These are phyloP conservation scores for Aurifilum marmelostoma DNA, from an alignment of 2,329 filamentous ascomycete genomes.

Conservation along the genomic window DNA sequence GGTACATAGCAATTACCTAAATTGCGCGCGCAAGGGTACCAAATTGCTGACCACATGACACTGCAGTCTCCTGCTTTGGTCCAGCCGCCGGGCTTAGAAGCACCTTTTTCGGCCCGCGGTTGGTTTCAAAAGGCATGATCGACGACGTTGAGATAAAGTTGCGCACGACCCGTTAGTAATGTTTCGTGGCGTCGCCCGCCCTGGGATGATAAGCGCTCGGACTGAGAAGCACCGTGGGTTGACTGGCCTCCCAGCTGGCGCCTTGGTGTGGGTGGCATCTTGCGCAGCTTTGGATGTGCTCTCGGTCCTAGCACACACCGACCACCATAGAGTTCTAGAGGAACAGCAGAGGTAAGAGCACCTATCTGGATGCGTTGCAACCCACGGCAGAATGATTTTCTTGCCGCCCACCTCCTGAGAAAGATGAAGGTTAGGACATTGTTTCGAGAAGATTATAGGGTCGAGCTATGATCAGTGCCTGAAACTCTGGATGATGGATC, in stretches of 20 bases:
- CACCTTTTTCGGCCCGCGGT: background rate
- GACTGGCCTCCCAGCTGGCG: background rate
- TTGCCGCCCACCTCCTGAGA: background rate
- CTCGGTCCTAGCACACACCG: background rate
- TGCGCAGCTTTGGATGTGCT: background rate
- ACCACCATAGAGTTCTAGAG: no score
- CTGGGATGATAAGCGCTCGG: conserved; percentile 1
- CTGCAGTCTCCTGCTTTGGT: background rate
- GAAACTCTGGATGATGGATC: background rate
- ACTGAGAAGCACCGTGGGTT: background rate
- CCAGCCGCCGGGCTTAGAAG: background rate
- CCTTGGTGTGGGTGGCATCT: background rate
- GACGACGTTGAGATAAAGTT: background rate
- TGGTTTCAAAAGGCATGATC: background rate
- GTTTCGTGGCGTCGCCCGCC: background rate
- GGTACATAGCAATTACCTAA: background rate
- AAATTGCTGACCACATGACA: background rate
- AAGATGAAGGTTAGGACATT: background rate
- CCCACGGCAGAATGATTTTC: background rate
- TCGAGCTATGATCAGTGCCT: background rate
- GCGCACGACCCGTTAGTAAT: background rate
- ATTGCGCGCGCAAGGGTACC: background rate
- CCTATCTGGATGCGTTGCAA: no score
- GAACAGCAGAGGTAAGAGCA: no score
- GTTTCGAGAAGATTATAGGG: background rate